Conservation (phyloP, 257 asterid species). For the Thymus mandschuricus region DNA sequence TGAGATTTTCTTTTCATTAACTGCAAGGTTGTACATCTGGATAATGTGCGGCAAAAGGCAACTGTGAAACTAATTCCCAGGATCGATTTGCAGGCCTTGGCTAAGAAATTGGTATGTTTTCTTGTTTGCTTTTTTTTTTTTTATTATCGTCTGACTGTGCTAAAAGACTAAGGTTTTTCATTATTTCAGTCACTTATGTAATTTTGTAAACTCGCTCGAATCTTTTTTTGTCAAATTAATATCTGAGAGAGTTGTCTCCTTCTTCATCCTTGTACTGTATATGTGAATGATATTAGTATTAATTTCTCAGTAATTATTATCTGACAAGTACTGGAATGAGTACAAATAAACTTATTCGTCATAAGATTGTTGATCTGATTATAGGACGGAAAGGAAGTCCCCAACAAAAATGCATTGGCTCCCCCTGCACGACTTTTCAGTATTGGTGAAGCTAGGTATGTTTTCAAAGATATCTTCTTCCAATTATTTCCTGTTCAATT, state of each 20-base stretch:
- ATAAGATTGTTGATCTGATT: constrained; percentile 30
- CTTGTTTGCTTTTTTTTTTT: background rate
- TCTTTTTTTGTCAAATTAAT: too few species aligned
- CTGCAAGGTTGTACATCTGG: constrained; percentile 83
- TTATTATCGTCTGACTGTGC: constrained; percentile 13
- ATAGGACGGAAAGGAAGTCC: constrained; percentile 93
- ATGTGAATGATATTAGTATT: background rate
- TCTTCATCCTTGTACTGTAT: constrained; percentile 14
- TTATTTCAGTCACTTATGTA: too few species aligned
- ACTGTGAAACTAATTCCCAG: constrained; percentile 88
- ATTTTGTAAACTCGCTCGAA: too few species aligned
- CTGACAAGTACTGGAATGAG: constrained; percentile 3
- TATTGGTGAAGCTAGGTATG: constrained; percentile 87
- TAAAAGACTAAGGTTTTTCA: background rate
- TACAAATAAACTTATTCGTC: constrained; percentile 12
- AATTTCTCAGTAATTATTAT: constrained; percentile 12
- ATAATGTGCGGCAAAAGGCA: constrained; percentile 84
- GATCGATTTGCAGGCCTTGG: constrained; percentile 86
- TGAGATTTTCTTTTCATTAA: constrained; percentile 22
- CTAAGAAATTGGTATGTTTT: constrained; percentile 71
- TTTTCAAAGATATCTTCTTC: background rate
- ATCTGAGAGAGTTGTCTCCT: too few species aligned
- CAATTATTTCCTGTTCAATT: background rate
- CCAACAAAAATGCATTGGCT: constrained; percentile 76
- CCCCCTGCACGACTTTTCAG: constrained; percentile 89